Conservation (phyloP, 352 stramenopile species). For the Pythium periplocum region DNA sequence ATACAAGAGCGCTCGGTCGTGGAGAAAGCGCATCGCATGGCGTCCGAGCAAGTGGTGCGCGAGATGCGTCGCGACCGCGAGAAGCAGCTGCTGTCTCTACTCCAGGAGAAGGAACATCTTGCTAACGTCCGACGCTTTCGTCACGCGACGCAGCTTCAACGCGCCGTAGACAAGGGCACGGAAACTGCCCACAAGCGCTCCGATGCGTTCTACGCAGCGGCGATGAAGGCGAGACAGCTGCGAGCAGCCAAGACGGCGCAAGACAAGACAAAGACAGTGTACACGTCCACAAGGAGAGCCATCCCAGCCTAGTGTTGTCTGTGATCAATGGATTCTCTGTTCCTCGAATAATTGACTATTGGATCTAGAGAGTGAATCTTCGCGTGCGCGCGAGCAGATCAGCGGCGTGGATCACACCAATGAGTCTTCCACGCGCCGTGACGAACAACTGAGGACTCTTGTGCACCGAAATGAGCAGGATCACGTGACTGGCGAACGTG, state of each 20-base stretch:
- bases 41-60: slow-evolving; percentile 60
- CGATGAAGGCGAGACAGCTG: slow-evolving; percentile 52
- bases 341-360: too few species aligned
- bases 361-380: slow-evolving; percentile 42
- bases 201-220: slow-evolving; percentile 63
- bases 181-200: slow-evolving; percentile 24
- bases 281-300: not conserved
- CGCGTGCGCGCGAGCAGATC: slow-evolving; percentile 61
- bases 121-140: slow-evolving; percentile 56
- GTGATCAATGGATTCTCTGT: too few species aligned
- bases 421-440: slow-evolving; percentile 60
- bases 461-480: slow-evolving; percentile 77
- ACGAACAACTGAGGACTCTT: slow-evolving; percentile 73
- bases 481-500: slow-evolving; percentile 62
- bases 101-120: slow-evolving; percentile 58
- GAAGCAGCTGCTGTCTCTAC: slow-evolving; percentile 36
- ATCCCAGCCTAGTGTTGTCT: too few species aligned
- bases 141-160: slow-evolving; percentile 31
- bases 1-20: slow-evolving; percentile 52
- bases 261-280: not conserved
- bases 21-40: slow-evolving; percentile 61
- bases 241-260: not conserved
- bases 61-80: slow-evolving; percentile 61
- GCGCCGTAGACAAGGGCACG: slow-evolving; percentile 33
- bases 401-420: slow-evolving; percentile 63